Conservation (phyloP, 306 rosid genomes). For the Trifolium subterraneum region DNA sequence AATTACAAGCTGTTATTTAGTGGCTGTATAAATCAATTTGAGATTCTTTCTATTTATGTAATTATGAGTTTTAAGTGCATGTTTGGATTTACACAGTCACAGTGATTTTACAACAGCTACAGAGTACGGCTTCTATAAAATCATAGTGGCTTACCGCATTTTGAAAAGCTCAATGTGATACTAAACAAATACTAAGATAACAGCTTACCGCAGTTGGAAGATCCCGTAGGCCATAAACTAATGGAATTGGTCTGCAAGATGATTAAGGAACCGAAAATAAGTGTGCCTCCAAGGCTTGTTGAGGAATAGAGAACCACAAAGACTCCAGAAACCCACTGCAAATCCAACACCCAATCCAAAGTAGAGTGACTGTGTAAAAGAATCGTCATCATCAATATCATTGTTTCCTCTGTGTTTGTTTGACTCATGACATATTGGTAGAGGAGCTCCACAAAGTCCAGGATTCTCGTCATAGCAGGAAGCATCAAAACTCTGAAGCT, state of each 20-base stretch:
- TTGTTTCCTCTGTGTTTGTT: slow-evolving; percentile 6
- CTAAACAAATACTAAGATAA: neutral
- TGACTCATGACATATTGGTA: neutral
- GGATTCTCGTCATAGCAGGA: slow-evolving; percentile 37
- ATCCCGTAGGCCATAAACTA: neutral
- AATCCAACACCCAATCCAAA: slow-evolving; percentile 41
- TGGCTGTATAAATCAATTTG: neutral
- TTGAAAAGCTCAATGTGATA: neutral
- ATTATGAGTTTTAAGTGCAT: neutral
- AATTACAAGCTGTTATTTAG: neutral
- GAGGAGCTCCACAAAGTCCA: slow-evolving; percentile 42
- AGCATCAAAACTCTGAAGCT: slow-evolving; percentile 30
- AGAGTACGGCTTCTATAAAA: neutral
- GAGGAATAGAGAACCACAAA: slow-evolving; percentile 23
- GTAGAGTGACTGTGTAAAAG: slow-evolving; percentile 27
- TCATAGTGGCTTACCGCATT: neutral
- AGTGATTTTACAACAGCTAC: too few species aligned
- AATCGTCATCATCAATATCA: neutral
- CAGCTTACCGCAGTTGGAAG: neutral
- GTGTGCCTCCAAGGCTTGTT: slow-evolving; percentile 30
- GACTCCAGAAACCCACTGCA: slow-evolving; percentile 39
- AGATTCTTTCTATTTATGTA: neutral
- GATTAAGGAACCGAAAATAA: slow-evolving; percentile 34
- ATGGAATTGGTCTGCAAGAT: neutral
- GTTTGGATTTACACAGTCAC: neutral